Percentiles rank a stretch among this genome's conserved stretches.
Evolutionary conservation across 2,329 filamentous ascomycete genomes (phyloP).

Genomic region (Sclerotinia glacialis): DNA sequence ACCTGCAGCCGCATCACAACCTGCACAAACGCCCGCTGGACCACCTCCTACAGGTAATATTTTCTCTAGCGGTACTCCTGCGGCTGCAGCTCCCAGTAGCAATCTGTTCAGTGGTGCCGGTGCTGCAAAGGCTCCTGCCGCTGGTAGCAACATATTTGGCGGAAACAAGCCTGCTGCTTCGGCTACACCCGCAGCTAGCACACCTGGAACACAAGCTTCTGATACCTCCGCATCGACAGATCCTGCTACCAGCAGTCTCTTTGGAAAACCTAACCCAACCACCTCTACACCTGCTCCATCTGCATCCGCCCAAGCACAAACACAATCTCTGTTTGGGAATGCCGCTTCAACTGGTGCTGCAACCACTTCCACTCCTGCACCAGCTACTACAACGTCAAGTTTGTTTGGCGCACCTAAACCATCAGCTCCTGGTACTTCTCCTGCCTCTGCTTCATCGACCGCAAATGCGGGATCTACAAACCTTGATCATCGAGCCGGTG

Average conservation of each 20-base stretch:
- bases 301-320: slow-evolving; percentile 23
- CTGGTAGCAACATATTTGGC: slow-evolving; percentile 14
- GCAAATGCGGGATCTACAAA: slow-evolving; percentile 38
- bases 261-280: slow-evolving; percentile 16
- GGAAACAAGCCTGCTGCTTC: slow-evolving; percentile 20
- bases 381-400: slow-evolving; percentile 31
- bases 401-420: slow-evolving; percentile 37
- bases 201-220: slow-evolving; percentile 17
- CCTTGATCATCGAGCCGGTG: slow-evolving; percentile 3
- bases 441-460: slow-evolving; percentile 30
- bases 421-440: slow-evolving; percentile 21
- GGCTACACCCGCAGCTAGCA: slow-evolving; percentile 22
- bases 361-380: slow-evolving; percentile 28
- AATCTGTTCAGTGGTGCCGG: slow-evolving; percentile 19
- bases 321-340: slow-evolving; percentile 39
- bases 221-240: slow-evolving; percentile 13
- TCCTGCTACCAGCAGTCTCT: slow-evolving; percentile 20
- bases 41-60: slow-evolving; percentile 11
- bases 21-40: slow-evolving; percentile 14
- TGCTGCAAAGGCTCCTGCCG: slow-evolving; percentile 12
- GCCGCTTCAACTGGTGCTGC: slow-evolving; percentile 18
- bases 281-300: slow-evolving; percentile 26
- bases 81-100: slow-evolving; percentile 17
- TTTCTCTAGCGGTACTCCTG: slow-evolving; percentile 13
- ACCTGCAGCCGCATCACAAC: slow-evolving; percentile 15